Evolutionary conservation across 768 basidiomycete genomes (phyloP), one percentile per base, ranked within the genome.

Genomic region (Heimioporus sp.): DNA sequence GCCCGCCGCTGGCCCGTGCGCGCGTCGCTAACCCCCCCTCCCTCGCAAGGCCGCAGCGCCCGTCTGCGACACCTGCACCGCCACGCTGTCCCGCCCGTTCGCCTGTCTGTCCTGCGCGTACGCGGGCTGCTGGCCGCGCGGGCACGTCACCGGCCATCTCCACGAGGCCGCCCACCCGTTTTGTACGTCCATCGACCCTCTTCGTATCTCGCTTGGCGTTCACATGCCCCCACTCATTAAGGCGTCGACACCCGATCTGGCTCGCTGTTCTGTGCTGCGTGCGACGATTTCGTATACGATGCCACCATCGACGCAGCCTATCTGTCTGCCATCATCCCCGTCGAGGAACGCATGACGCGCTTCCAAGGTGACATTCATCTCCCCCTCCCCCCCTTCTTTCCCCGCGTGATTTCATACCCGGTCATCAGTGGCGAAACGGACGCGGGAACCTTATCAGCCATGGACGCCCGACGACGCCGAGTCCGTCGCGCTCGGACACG

Each of bases 211-310:
- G 21, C 21, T 24, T 24, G 21, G 21, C 34, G 34, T 15, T 35
- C 7, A 35, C 34, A 10, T 30, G 5, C 47, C 4, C 6, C 13
- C 19, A 41, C n/a, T 31, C 39, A 41, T 40, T 9, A 59, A 94
- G 92, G 86, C 61, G 80, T 82, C 24, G 92, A 95, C 65, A 73
- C 81, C 4, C 81, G 80, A 56, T 80, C 84, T 0, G 92, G 93
- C n/a, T 74, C 76, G 10, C 71, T 94, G 2, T 94, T 80, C 62
- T 95, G 93, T 64, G 65, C 72, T 3, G 72, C 76, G 32, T 95
- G 92, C 70, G 76, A 85, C 35, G 87, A 93, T 63, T 85, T 91
- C 53, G 77, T 91, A 20, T 86, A 86, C 58, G 75, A 88, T 55
- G 56, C 76, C 12, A 66, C 63, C 2, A 61, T 92, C 34, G 81